Evolutionary conservation across 805 yeast species (phyloP), one percentile per base, ranked within the genome.

Genomic region (Ascoidea tarda): DNA sequence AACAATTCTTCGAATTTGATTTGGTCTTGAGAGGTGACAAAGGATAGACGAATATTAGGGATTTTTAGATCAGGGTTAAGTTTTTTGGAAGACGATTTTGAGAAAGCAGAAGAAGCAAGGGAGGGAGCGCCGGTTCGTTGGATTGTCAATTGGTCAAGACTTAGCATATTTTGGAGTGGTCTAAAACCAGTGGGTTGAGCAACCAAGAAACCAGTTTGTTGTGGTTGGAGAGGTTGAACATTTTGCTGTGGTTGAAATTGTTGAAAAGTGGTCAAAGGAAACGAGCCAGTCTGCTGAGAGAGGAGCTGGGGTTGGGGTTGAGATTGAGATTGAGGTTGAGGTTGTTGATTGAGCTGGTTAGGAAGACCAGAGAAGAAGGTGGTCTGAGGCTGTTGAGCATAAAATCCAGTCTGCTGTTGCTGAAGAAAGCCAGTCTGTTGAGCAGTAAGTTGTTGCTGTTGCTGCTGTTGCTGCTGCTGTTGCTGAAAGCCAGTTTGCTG

Each of bases 21-120:
- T 69, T 91, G 98, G 65, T 91, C 97, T 42, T 78, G 79, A 31
- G 85, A 83, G 3, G 95, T 80, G 56, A 91, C 79, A 64, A 91
- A 91, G 8, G 96, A 81, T 51, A 91, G 72, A 59, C 97, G 77
- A 55, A 87, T 85, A 58, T 70, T 71, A 47, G 93, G 93, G 57
- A 85, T 80, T 61, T 81, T 81, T 56, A 86, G 60, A 16, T 74
- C 80, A 46, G 68, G 73, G 62, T 82, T 80, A 59, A 78, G 79
- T 16, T 71, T 69, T 46, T 69, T 72, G 45, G 65, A 62, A 5
- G 75, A 71, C 1, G 44, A 38, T 1, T 38, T 38, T 38, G 44
- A 38, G 28, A 21, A 2, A 33, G 71, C 69, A 5, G 70, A 62
- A 50, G 65, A 68, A 16, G 62, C 63, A 50, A 62, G 69, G 16